A percentile compares a stretch with the other conserved stretches of the same genome.
Evolutionary conservation across 78 protist genomes (phyloP).

Genomic region (Planoprotostelium fungivorum): DNA sequence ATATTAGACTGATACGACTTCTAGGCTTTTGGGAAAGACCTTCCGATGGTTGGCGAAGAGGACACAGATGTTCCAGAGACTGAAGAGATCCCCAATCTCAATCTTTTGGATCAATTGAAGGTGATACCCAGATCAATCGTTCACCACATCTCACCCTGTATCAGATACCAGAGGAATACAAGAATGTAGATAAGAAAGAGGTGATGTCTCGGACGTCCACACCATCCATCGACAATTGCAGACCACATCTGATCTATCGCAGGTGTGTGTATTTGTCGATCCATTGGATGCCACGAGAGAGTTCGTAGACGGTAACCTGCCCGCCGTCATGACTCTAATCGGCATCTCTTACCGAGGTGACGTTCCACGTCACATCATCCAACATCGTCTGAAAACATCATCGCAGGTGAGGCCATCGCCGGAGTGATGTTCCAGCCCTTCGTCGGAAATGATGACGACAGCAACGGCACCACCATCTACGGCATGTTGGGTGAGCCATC

Average conservation of each 20-base stretch:
- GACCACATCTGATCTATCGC: background rate
- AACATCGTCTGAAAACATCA: background rate
- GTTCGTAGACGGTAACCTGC: constrained; percentile 31
- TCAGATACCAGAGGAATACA: background rate
- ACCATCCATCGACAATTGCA: background rate
- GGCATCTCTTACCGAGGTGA: constrained; percentile 25
- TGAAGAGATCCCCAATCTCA: constrained; percentile 2
- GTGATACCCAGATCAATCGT: background rate
- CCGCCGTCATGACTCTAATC: constrained; percentile 57
- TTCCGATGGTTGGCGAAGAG: constrained; percentile 57
- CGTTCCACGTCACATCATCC: background rate
- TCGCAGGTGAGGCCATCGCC: constrained; percentile 19
- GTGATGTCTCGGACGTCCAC: background rate
- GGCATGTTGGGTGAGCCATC: background rate
- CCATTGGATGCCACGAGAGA: constrained; percentile 68
- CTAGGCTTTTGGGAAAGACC: constrained; percentile 6
- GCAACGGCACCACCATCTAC: background rate
- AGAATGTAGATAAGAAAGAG: background rate
- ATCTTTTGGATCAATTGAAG: background rate
- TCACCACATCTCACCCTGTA: background rate
- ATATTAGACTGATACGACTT: too few species aligned
- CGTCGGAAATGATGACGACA: constrained; percentile 14
- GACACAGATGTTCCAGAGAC: constrained; percentile 14
- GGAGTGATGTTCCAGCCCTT: constrained; percentile 68
- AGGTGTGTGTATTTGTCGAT: constrained; percentile 28